Evolutionary conservation across 768 basidiomycete species (phyloP), one percentile per base, ranked within the genome.

Genomic region (Daedaleopsis nitida): DNA sequence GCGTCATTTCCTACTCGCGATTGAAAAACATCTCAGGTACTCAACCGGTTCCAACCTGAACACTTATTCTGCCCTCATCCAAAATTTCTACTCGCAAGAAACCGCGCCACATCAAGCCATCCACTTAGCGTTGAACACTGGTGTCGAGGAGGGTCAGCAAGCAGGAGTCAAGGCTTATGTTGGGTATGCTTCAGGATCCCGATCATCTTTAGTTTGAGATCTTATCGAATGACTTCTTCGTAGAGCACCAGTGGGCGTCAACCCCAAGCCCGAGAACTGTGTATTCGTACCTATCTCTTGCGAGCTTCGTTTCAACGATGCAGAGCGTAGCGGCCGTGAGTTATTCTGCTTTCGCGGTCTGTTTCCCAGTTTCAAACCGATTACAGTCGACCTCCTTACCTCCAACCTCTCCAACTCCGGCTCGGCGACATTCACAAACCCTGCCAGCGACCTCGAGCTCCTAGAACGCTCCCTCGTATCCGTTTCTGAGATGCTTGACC

Each of bases 51-150:
- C 92, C 13, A 86, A 86, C 65, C 82, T 98, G 58, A 96, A 96
- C 77, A 93, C 92, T 8, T 96, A 94, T 78, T 96, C 96, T 27
- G 94, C 96, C 12, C 84, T 98, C 66, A 96, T 98, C 71, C 96
- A 98, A 81, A 94, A 96, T 76, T 97, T 97, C 78, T 98, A 97
- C 76, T 86, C 92, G 43, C 88, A 92, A 81, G 94, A 98, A 75
- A 94, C 93, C 6, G 80, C 86, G 0, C 92, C 94, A 3, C 86
- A 90, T 72, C 92, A 88, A 35, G 94, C 96, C 3, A 85, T 98
- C 51, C 95, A 98, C 73, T 81, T 98, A 57, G 88, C 94, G 5
- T 79, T 98, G 39, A 92, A 96, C 75, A 96, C 95, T 10, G 90
- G 92, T 19, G 80, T 87, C 4, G 86, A 88, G 63, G 82, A 76